A percentile compares a stretch with the other conserved stretches of the same genome.
These are phyloP conservation scores for Monosporascus sp. DNA, from an alignment of 2,329 filamentous ascomycete genomes.

Conservation along the genomic window DNA sequence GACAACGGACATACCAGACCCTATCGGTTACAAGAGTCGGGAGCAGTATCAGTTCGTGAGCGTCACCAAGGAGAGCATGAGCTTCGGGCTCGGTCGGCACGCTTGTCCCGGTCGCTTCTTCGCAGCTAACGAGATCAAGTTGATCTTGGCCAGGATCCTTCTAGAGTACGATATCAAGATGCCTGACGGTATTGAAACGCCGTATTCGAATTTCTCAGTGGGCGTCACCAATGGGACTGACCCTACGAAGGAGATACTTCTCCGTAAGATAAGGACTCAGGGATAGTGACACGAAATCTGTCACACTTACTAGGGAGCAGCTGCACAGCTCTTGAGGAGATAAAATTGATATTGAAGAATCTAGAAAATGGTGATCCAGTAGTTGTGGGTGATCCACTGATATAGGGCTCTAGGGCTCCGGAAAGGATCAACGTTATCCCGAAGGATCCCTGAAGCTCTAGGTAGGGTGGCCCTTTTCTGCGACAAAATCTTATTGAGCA, in stretches of 20 bases:
- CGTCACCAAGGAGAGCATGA: constrained; percentile 8
- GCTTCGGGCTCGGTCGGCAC: constrained; percentile 6
- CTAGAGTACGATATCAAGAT: constrained; percentile 11
- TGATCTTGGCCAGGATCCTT: constrained; percentile 11
- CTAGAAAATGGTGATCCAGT: too few relatives aligned
- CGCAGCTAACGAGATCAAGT: constrained; percentile 15
- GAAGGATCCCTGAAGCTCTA: too few relatives aligned
- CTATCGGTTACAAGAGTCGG: not conserved
- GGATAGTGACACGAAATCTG: too few relatives aligned
- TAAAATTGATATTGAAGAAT: too few relatives aligned
- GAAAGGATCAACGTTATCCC: too few relatives aligned
- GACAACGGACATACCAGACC: not conserved
- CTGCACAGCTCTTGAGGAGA: too few relatives aligned
- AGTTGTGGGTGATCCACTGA: too few relatives aligned
- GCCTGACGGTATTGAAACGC: not conserved
- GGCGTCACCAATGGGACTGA: not conserved
- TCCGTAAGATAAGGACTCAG: not conserved
- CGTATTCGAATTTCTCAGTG: not conserved
- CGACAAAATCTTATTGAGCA: too few relatives aligned
- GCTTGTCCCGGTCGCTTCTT: constrained; percentile 19
- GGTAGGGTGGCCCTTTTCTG: too few relatives aligned
- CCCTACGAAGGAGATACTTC: not conserved
- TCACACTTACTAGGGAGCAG: too few relatives aligned
- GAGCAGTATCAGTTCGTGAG: constrained; percentile 6
- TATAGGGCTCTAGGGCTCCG: too few relatives aligned